Base-by-base conservation (phyloP, 345 rosid genomes). In the Cardamine occulta region DNA sequence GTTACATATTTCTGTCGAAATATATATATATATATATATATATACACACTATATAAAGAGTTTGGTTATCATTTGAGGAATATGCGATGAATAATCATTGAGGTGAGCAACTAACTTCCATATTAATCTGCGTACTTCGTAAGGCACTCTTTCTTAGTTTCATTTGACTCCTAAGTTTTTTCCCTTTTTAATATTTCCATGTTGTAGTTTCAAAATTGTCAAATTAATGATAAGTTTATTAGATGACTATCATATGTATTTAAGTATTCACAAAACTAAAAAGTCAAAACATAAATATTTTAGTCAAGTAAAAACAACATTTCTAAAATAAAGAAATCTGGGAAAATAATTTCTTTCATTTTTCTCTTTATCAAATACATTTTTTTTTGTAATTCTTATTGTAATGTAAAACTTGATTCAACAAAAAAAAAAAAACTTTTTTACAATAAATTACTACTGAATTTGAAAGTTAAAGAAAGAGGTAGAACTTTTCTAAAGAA, bases 41-140 rank as follows among this genome's bases (percentile, higher is more conserved):
- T 18, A 18, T 26, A 2, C 4, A 2, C 7, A 3, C 2, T 28
- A 28, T 28, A 4, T 28, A 28, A 2, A 17, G 8, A 2, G 6
- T 8, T 8, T 35, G 57, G 60, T 51, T 60, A 61, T 61, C 21
- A 62, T 68, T 53, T 68, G 49, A 32, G 32, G 74, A 68, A 68
- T 70, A 45, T 76, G 58, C 34, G 34, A 52, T 63, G 60, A 56
- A 70, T 32, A 55, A 70, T 76, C 63, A 69, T 76, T 54, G 40
- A 70, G 67, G 72, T 62, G 48, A 53, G 63, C 74, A 42, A 70
- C 74, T 63, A 77, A 70, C 80, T 61, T 53, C 51, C 23, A 29
- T 62, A 75, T 60, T 68, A 1, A 59, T 21, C 37, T 68, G 63
- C 74, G 62, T 75, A 57, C 70, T 32, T 61, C 69, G 1, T 62